A percentile compares a stretch with the other conserved stretches of the same genome.
Conservation (phyloP, 1,284 basidiomycete genomes). For the Uromyces viciae-fabae region DNA sequence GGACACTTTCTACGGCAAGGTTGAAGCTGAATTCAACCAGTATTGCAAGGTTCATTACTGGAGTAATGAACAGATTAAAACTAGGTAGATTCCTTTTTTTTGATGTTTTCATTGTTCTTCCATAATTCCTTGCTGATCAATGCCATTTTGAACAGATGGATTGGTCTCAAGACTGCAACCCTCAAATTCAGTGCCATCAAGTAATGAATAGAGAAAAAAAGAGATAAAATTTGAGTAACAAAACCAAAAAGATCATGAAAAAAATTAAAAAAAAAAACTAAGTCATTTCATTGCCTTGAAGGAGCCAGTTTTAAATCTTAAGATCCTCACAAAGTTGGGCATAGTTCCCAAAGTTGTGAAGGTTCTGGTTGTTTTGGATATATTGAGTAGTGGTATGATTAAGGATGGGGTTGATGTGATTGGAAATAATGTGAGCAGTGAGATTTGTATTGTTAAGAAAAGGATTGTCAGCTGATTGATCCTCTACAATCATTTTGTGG, state of each 20-base stretch:
- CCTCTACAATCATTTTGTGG: not conserved
- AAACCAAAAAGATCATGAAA: not conserved
- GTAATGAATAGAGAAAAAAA: not conserved
- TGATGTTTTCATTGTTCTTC: not conserved
- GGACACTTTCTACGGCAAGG: not conserved
- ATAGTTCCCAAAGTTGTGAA: not conserved
- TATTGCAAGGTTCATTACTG: not conserved
- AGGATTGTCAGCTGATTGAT: not conserved
- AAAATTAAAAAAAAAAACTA: not conserved
- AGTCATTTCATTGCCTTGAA: not conserved
- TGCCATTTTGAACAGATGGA: not conserved
- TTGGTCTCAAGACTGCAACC: not conserved
- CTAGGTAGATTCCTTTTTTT: not conserved
- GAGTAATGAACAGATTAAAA: not conserved
- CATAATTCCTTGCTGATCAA: not conserved
- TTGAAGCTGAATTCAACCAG: not conserved
- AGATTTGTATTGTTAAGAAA: not conserved
- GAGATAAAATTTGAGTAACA: not conserved
- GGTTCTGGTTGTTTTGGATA: not conserved
- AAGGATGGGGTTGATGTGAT: no score
- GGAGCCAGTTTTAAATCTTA: constrained; percentile 5
- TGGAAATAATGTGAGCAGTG: no score
- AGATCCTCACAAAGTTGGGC: not conserved
- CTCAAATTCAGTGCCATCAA: not conserved
- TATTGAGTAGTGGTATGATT: no score